These are phyloP conservation scores for Arabidopsis hybrid DNA, from an alignment of 441 rosid genomes.

Conservation along the genomic window DNA sequence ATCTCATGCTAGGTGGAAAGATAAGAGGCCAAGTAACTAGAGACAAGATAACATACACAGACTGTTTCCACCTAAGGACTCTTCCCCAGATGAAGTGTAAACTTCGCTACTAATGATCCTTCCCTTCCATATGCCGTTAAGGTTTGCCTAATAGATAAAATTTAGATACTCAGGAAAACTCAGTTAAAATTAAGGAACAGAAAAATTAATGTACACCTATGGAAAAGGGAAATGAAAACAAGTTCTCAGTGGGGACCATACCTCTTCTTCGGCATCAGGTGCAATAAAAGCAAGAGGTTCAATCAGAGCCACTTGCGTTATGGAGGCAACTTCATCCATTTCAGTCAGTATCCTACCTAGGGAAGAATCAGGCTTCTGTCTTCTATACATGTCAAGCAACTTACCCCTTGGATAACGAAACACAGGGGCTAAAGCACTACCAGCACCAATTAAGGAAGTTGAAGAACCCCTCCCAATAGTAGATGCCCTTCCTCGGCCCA, in stretches of 20 bases:
- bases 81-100: conserved; percentile 57
- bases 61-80: conserved; percentile 53
- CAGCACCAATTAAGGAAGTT: conserved; percentile 36
- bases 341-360: conserved; percentile 54
- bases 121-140: conserved; percentile 76
- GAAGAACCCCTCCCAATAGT: conserved; percentile 38
- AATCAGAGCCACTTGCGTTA: conserved; percentile 50
- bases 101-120: conserved; percentile 71
- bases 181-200: conserved; percentile 21
- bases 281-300: conserved; percentile 82
- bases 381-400: conserved; percentile 89
- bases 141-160: conserved; percentile 54
- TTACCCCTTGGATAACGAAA: conserved; percentile 85
- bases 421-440: not conserved
- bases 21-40: conserved; percentile 19
- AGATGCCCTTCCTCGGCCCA: conserved; percentile 73
- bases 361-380: conserved; percentile 55
- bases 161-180: conserved; percentile 11
- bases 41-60: conserved; percentile 45
- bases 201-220: not conserved
- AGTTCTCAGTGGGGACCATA: conserved; percentile 36
- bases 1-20: conserved; percentile 23
- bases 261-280: conserved; percentile 85
- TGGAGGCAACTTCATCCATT: conserved; percentile 64
- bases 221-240: conserved; percentile 4